Evolutionary conservation across 768 basidiomycete species (phyloP).

Genomic region (Paxillus rubicundulus): DNA sequence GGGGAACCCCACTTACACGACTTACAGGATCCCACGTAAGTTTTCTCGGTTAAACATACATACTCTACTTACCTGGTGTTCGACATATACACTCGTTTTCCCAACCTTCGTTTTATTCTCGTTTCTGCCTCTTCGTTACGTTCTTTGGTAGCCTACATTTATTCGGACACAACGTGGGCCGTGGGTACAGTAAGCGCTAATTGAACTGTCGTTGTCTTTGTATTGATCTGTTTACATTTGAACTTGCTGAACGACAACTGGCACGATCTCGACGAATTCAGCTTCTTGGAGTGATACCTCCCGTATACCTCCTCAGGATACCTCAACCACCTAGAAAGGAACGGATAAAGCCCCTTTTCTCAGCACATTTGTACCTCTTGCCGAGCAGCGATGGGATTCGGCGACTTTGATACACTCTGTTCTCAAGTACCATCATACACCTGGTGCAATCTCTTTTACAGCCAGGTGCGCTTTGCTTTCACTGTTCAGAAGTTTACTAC

Average conservation of each 20-base stretch:
- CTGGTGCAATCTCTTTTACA: slow-evolving; percentile 94
- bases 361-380: neutral
- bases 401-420: slow-evolving; percentile 72
- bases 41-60: no score
- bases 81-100: neutral
- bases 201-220: slow-evolving; percentile 22
- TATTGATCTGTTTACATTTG: slow-evolving; percentile 31
- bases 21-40: no score
- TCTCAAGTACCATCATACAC: slow-evolving; percentile 73
- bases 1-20: no score
- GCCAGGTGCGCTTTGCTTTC: slow-evolving; percentile 53
- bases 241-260: slow-evolving; percentile 28
- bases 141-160: neutral
- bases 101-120: neutral
- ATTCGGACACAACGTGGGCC: neutral
- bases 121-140: neutral
- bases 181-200: slow-evolving; percentile 17
- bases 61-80: neutral
- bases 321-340: slow-evolving; percentile 3
- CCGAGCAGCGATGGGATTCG: slow-evolving; percentile 52
- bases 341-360: slow-evolving; percentile 4
- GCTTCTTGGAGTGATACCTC: slow-evolving; percentile 18
- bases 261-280: slow-evolving; percentile 21
- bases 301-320: slow-evolving; percentile 14
- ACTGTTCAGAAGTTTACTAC: slow-evolving; percentile 2